A percentile compares a stretch with the other conserved stretches of the same genome.
Conservation (phyloP, 1,284 basidiomycete species). For the Trichosporon faecale region DNA sequence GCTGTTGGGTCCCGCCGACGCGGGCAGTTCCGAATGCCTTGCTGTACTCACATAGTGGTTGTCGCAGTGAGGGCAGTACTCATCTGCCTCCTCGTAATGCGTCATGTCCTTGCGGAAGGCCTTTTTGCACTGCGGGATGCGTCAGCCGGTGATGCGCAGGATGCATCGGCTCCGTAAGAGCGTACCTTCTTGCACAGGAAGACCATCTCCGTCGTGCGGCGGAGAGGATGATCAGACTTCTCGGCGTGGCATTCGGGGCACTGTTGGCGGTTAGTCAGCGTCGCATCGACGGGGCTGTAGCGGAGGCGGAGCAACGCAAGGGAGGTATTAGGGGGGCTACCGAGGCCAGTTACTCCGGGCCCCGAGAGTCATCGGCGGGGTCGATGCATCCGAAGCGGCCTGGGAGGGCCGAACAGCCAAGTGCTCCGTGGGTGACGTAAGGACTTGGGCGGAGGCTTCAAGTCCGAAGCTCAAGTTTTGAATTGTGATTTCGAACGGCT, state of each 20-base stretch:
- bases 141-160: background rate
- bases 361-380: background rate
- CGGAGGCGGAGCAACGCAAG: background rate
- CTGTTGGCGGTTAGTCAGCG: conserved; percentile 39
- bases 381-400: background rate
- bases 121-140: conserved; percentile 67
- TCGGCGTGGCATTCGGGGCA: conserved; percentile 94
- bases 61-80: conserved; percentile 96
- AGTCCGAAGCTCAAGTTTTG: background rate
- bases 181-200: conserved; percentile 86
- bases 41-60: conserved; percentile 80
- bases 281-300: background rate
- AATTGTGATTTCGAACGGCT: background rate
- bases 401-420: background rate
- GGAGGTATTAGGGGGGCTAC: background rate
- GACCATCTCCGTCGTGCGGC: conserved; percentile 80
- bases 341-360: background rate
- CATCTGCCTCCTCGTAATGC: conserved; percentile 89
- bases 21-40: no score
- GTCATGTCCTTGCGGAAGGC: conserved; percentile 94
- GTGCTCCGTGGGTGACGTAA: background rate
- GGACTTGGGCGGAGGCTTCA: background rate
- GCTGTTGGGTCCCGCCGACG: background rate
- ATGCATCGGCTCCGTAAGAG: background rate
- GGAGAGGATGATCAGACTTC: conserved; percentile 67